Evolutionary conservation across 441 rosid genomes (phyloP).

Genomic region (Populus tomentosa): DNA sequence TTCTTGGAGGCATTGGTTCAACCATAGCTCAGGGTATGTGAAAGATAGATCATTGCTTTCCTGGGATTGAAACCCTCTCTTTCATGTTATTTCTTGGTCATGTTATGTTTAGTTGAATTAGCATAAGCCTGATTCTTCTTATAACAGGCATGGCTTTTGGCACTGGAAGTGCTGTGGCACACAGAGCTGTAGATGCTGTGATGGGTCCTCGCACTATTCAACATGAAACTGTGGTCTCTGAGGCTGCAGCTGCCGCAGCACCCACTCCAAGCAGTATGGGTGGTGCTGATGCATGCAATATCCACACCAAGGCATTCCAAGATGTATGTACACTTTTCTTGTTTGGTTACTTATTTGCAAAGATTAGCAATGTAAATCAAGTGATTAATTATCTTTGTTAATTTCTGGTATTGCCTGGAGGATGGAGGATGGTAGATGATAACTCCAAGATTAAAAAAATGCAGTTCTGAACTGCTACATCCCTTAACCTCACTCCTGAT

Average conservation of each 20-base stretch:
- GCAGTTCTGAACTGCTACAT: background rate
- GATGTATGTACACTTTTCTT: slow-evolving; percentile 46
- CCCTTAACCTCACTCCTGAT: background rate
- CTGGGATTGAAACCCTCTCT: background rate
- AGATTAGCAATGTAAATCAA: background rate
- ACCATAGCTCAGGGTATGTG: slow-evolving; percentile 93
- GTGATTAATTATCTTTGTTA: background rate
- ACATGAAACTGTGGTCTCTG: slow-evolving; percentile 64
- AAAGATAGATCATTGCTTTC: background rate
- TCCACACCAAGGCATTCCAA: slow-evolving; percentile 91
- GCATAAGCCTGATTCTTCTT: background rate
- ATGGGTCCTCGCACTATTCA: slow-evolving; percentile 92
- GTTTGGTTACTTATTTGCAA: background rate
- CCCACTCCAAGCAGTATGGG: slow-evolving; percentile 35
- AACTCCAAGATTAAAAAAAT: background rate
- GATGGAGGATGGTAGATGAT: background rate
- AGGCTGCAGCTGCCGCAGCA: slow-evolving; percentile 49
- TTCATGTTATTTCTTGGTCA: background rate
- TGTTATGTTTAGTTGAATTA: background rate
- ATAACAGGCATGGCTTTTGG: slow-evolving; percentile 88
- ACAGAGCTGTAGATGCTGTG: slow-evolving; percentile 93
- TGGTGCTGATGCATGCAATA: slow-evolving; percentile 59
- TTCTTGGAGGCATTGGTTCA: slow-evolving; percentile 87
- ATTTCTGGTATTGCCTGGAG: background rate
- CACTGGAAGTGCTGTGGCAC: slow-evolving; percentile 93